A percentile compares a stretch with the other conserved stretches of the same genome.
Conservation (phyloP, 176 grass and related monocot genomes). For the Cenchrus americanus region DNA sequence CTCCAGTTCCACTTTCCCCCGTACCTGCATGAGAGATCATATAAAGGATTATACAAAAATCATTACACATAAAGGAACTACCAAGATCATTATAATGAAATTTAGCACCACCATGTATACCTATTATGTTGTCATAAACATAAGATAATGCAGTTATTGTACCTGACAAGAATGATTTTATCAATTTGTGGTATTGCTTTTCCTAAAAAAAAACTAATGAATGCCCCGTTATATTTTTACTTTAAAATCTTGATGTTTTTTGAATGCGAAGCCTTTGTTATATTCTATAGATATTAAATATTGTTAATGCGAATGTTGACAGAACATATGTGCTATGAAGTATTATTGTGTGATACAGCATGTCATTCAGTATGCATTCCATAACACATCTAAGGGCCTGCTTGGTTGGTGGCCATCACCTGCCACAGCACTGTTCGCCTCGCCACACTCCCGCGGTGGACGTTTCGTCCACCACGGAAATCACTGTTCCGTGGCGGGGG, state of each 20-base stretch:
- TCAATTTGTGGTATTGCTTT: background rate
- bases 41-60: background rate
- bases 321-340: background rate
- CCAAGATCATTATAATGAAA: background rate
- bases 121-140: background rate
- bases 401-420: too few species aligned
- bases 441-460: too few species aligned
- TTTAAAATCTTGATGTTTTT: background rate
- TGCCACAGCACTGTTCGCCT: too few species aligned
- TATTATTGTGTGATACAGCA: background rate
- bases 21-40: background rate
- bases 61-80: background rate
- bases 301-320: background rate
- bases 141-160: background rate
- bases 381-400: conserved; percentile 21
- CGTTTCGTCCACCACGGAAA: too few species aligned
- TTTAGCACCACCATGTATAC: background rate
- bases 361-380: background rate
- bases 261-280: background rate
- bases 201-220: background rate
- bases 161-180: background rate
- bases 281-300: conserved; percentile 8
- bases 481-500: too few species aligned
- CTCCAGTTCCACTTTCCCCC: background rate
- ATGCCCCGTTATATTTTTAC: background rate